Base-by-base conservation (phyloP, 768 basidiomycete genomes). In the Albatrellus ellisii region DNA sequence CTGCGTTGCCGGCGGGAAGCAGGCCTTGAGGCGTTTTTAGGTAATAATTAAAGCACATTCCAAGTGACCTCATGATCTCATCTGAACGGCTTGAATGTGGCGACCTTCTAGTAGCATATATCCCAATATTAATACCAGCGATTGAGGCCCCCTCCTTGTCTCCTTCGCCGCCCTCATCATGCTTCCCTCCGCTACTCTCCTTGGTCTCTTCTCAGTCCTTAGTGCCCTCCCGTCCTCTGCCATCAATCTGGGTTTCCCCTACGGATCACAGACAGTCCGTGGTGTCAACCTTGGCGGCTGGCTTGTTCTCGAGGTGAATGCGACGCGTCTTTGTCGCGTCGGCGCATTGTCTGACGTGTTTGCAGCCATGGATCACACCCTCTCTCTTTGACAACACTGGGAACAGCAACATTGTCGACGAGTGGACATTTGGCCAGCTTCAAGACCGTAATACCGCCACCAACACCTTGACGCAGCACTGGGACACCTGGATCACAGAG, bases 401-500 rank as follows among this genome's bases (percentile, higher is more conserved):
- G 17, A 61, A 70, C 48, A 32, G 45, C 14, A 42, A 59, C 46
- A 79, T 80, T 52, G 65, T 81, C 42, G 86, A 89, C 57, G 84
- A 88, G 51, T 88, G 70, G 63, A 87, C 84, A 1, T 86, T 85
- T 50, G 70, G 79, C 39, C 69, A 76, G 53, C 73, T 66, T 45
- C 79, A 83, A 52, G 56, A 69, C 55, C 49, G 56, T 11, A 47
- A 57, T 25, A 70, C 62, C 0, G 85, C 83, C 1, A 53, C 52
- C n/a, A 50, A 53, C n/a, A 61, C 57, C 14, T 65, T 88, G 17
- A 62, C 68, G 46, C 63, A 68, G 36, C 87, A 88, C 55, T 89
- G 86, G 85, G 59, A 83, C 48, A 78, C 77, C 0, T 91, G 76
- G 75, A 88, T 97, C 50, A 85, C 79, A 1, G 80, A 90, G 54